Evolutionary conservation across 2,329 filamentous ascomycete genomes (phyloP), one percentile per base, ranked within the genome.

Genomic region (Fulvia fulva): DNA sequence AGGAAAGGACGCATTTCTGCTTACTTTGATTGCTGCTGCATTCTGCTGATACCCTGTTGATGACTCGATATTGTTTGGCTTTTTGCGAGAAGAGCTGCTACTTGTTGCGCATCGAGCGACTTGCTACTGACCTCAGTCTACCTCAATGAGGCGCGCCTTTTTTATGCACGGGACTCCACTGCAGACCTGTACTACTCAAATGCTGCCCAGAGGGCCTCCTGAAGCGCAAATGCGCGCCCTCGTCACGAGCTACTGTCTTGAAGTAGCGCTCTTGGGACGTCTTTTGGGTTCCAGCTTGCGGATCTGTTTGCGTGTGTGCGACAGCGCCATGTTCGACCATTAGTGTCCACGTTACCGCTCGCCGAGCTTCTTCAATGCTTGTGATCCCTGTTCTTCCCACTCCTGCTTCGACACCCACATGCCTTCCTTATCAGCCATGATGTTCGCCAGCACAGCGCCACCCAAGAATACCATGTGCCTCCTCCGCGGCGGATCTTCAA

Each of bases 381-480:
- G 83, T 37, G 88, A 74, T 41, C 94, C 94, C 74, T 97, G 88
- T 78, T 99, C 94, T 71, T 94, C 84, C 94, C 94, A 99, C 77
- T 99, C 94, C 71, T 89, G 83, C 82, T 96, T 96, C 67, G 88
- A 89, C 71, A 99, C 92, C 94, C 94, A 99, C 94, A 97, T 97
- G 74, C 88, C 89, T 75, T 97, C 91, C 80, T 97, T 97, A 78
- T 97, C 92, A 47, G 94, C 92, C 89, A 99, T 97, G 76, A 99
- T 95, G 74, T 97, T 97, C 68, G 94, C 94, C 70, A 99, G 80
- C 63, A 99, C 94, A 25, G 94, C 94, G 68, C 94, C 94, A 58
- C 94, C 94, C 56, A 99, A 78, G 83, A 99, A 97, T n/a, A 99
- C 94, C 92, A 99, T 97, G 81, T 99, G 94, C 76, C 93, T 84